phyloP scores from a whole-genome alignment of 2,329 filamentous ascomycete species.

The Trichoderma sp. region DNA sequence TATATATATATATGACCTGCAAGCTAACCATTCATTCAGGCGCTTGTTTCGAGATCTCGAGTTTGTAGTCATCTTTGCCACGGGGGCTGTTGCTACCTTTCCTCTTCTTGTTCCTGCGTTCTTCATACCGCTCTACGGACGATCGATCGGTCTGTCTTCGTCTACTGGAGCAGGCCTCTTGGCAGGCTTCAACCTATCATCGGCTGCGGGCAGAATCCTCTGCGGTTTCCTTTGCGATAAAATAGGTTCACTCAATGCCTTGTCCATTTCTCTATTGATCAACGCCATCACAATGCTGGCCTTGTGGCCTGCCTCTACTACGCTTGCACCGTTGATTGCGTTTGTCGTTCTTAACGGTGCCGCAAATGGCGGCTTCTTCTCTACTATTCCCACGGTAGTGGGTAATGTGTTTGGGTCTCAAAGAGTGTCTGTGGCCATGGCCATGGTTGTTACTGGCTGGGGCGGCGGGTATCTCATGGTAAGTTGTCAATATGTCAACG shows the following conservation, averaged over 20 bases:
- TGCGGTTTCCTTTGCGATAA: constrained; percentile 56
- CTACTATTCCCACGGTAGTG: constrained; percentile 63
- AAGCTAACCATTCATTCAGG: constrained; percentile 34
- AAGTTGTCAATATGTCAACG: constrained; percentile 34
- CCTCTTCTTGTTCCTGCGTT: constrained; percentile 62
- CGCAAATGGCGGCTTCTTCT: constrained; percentile 64
- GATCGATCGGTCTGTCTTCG: constrained; percentile 55
- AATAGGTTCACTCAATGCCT: constrained; percentile 57
- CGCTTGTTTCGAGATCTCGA: constrained; percentile 53
- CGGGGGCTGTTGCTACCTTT: constrained; percentile 59
- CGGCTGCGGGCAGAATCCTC: constrained; percentile 57
- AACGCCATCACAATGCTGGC: constrained; percentile 60
- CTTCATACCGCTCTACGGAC: constrained; percentile 59
- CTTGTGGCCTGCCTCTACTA: constrained; percentile 60
- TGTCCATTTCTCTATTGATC: constrained; percentile 53
- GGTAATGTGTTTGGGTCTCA: constrained; percentile 59
- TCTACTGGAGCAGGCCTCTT: constrained; percentile 57
- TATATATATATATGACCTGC: no score
- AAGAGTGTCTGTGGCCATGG: constrained; percentile 58
- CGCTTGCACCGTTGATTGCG: constrained; percentile 53
- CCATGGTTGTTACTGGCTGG: constrained; percentile 64
- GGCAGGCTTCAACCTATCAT: constrained; percentile 62
- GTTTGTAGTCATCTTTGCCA: constrained; percentile 56
- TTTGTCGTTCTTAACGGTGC: constrained; percentile 63
- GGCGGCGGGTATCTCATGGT: constrained; percentile 60